Percentiles rank a stretch among this genome's conserved stretches.
Conservation (phyloP, 768 basidiomycete species). For the Lyophyllum shimeji region DNA sequence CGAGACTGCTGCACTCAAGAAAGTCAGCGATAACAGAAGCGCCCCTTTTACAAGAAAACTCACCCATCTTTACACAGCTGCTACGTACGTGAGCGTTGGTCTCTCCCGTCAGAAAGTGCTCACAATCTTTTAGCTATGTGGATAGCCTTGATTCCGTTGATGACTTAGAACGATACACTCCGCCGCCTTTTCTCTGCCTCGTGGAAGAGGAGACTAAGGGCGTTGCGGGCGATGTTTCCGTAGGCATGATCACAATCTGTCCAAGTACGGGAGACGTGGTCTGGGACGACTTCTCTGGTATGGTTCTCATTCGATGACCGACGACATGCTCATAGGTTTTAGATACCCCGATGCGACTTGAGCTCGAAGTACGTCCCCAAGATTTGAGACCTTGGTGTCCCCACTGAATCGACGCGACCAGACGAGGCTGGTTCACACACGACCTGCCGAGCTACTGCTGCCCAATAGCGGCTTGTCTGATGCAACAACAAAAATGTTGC, state of each 20-base stretch:
- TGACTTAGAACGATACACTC: slow-evolving; percentile 50
- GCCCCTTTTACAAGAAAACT: slow-evolving; percentile 73
- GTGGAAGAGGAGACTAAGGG: slow-evolving; percentile 53
- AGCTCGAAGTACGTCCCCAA: slow-evolving; percentile 67
- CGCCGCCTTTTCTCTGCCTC: slow-evolving; percentile 73
- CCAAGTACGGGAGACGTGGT: slow-evolving; percentile 91
- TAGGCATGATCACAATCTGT: slow-evolving; percentile 78
- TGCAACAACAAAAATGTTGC: slow-evolving; percentile 74
- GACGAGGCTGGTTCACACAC: slow-evolving; percentile 85
- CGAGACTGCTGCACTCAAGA: slow-evolving; percentile 90
- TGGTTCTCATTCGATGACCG: slow-evolving; percentile 6
- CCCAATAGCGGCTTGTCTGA: slow-evolving; percentile 59
- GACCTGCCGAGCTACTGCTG: slow-evolving; percentile 80
- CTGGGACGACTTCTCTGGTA: slow-evolving; percentile 90
- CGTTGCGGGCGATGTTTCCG: slow-evolving; percentile 35
- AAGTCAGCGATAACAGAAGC: slow-evolving; percentile 72
- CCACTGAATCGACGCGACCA: slow-evolving; percentile 23
- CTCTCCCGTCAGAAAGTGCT: background rate
- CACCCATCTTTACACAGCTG: slow-evolving; percentile 79
- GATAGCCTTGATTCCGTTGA: slow-evolving; percentile 76
- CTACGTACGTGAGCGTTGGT: slow-evolving; percentile 60
- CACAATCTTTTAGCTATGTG: slow-evolving; percentile 59
- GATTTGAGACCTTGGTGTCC: background rate
- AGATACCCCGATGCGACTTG: slow-evolving; percentile 85
- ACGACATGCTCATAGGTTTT: slow-evolving; percentile 3